Percentiles rank a stretch among this genome's conserved stretches.
Evolutionary conservation across 1,139 yeast genomes (phyloP).

Genomic region (Yamadazyma oceani): DNA sequence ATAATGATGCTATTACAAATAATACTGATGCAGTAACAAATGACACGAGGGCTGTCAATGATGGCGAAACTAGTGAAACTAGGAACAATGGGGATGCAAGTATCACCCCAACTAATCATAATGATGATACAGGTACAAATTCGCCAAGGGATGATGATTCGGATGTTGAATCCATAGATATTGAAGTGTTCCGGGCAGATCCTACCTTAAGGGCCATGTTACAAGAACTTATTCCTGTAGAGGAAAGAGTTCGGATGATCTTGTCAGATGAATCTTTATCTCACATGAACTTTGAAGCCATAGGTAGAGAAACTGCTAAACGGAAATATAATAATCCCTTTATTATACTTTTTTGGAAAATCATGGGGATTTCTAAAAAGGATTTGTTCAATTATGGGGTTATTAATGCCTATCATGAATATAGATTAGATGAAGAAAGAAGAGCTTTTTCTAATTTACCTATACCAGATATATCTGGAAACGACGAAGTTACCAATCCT

Average conservation of each 20-base stretch:
- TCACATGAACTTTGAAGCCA: conserved; percentile 39
- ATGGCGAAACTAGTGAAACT: conserved; percentile 4
- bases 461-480: neutral
- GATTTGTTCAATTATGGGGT: conserved; percentile 57
- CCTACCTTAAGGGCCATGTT: conserved; percentile 40
- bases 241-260: conserved; percentile 40
- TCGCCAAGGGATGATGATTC: conserved; percentile 23
- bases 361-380: conserved; percentile 51
- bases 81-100: conserved; percentile 12
- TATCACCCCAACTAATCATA: conserved; percentile 11
- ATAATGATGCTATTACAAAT: conserved; percentile 2
- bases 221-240: conserved; percentile 41
- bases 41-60: conserved; percentile 7
- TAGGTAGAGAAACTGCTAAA: conserved; percentile 41
- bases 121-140: conserved; percentile 17
- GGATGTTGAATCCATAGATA: conserved; percentile 33
- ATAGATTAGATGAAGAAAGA: conserved; percentile 16
- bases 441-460: conserved; percentile 3
- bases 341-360: conserved; percentile 48
- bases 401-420: conserved; percentile 33
- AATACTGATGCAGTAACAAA: conserved; percentile 6
- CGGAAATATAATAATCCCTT: conserved; percentile 34
- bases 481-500: neutral
- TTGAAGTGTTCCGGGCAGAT: conserved; percentile 42
- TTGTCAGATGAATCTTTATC: conserved; percentile 27